A percentile compares a stretch with the other conserved stretches of the same genome.
Conservation (phyloP, 2,329 filamentous ascomycete genomes). For the Aureobasidium sp. region DNA sequence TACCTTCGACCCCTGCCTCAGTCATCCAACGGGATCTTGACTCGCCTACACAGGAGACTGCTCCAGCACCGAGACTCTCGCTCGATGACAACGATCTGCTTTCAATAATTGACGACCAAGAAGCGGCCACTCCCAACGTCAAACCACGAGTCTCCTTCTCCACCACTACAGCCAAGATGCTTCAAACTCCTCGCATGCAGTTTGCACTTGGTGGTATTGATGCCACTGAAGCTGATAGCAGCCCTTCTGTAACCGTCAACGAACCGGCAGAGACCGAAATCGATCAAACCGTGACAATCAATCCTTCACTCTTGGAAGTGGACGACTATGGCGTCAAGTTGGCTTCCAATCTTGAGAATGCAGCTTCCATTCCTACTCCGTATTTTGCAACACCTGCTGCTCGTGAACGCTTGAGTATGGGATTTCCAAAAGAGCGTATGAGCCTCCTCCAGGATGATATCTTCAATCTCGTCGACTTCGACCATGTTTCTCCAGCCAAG, state of each 20-base stretch:
- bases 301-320: conserved; percentile 10
- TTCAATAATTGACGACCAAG: neutral
- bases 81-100: conserved; percentile 5
- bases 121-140: neutral
- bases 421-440: conserved; percentile 7
- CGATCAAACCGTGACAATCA: conserved; percentile 3
- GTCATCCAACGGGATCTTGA: conserved; percentile 1
- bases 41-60: neutral
- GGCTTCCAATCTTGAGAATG: neutral
- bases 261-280: neutral
- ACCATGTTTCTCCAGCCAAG: conserved; percentile 4
- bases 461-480: conserved; percentile 10
- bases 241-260: neutral
- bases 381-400: conserved; percentile 4
- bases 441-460: conserved; percentile 10
- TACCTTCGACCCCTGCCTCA: conserved; percentile 7
- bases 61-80: neutral
- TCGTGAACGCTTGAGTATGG: conserved; percentile 7
- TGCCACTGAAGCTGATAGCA: neutral
- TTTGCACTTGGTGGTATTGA: conserved; percentile 12
- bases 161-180: conserved; percentile 7
- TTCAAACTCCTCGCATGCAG: conserved; percentile 19
- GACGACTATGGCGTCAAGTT: conserved; percentile 9
- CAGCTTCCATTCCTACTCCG: conserved; percentile 9
- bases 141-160: conserved; percentile 6